Base-by-base conservation (phyloP, 768 basidiomycete species). In the Aureoboletus auriporus region DNA sequence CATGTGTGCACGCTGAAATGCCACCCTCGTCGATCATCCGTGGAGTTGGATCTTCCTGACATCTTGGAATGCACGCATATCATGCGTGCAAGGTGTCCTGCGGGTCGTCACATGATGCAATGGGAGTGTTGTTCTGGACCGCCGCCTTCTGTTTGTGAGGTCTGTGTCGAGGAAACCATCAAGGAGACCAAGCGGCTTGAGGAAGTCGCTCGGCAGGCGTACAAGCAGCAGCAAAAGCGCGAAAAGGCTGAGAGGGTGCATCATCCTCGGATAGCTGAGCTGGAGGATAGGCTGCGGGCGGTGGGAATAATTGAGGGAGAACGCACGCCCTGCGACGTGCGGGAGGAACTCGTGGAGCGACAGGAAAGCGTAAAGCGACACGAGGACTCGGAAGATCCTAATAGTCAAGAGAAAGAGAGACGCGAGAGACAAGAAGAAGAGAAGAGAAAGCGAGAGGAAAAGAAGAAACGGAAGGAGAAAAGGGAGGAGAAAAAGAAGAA, bases 1-100 rank as follows among this genome's bases (percentile, higher is more conserved):
- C 84, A 87, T 55, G 27, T 17, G 1, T 87, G 85, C 50, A 71
- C 74, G 3, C 78, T 73, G 0, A 83, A 75, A 59, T 86, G 84
- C 49, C 84, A 87, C 58, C 75, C 75, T 47, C 44, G 5, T 55
- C 47, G 39, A 74, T 79, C 52, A 74, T 75, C 9, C 73, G 77
- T 57, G 38, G 27, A 39, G 7, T 16, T 14, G 3, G 40, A 49
- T 8, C 50, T 40, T 1, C 61, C 60, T n/a, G 38, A 44, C 14
- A 30, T 23, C 1, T 75, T 80, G 69, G 49, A 49, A 0, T 86
- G 84, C 62, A 54, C 62, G 16, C 46, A 62, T 2, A 54, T 66
- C 12, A 46, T 78, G 39, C 42, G 57, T 6, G 55, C 47, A 1
- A 67, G 56, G 43, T 86, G 85, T 57, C 6, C 39, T 0, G 51